Conservation (phyloP, 2,329 filamentous ascomycete genomes). For the Talaromyces verruculosus region DNA sequence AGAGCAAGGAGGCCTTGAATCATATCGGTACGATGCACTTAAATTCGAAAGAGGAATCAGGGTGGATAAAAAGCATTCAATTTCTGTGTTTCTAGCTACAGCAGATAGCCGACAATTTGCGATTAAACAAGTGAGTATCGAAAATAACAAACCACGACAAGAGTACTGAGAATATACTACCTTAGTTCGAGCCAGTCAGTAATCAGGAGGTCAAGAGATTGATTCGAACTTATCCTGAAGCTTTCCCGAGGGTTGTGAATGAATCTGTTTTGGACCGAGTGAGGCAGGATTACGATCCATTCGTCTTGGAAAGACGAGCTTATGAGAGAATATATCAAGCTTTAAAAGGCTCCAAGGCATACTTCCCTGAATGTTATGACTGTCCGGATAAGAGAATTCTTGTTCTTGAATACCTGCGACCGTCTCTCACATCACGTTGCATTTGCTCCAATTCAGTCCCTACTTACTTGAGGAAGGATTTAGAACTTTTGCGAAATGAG, state of each 20-base stretch:
- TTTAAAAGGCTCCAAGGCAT: not conserved
- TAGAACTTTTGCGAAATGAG: slow-evolving; percentile 5
- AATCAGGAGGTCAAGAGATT: not conserved
- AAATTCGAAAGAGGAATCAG: not conserved
- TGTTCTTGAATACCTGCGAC: slow-evolving; percentile 3
- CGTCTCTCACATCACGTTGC: slow-evolving; percentile 9
- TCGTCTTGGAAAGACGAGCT: slow-evolving; percentile 6
- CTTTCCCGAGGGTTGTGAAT: not conserved
- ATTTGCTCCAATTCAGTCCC: slow-evolving; percentile 12
- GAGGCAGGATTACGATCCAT: slow-evolving; percentile 11
- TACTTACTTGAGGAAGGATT: slow-evolving; percentile 2
- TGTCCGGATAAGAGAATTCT: not conserved
- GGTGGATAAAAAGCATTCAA: slow-evolving; percentile 1
- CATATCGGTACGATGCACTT: slow-evolving; percentile 3
- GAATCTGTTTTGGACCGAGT: slow-evolving; percentile 4
- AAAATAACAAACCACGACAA: not conserved
- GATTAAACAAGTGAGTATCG: slow-evolving; percentile 8
- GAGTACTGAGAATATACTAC: not conserved
- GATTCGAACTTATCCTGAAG: slow-evolving; percentile 1
- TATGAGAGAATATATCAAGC: slow-evolving; percentile 11
- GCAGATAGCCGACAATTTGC: not conserved
- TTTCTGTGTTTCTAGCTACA: slow-evolving; percentile 8
- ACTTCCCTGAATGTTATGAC: slow-evolving; percentile 4
- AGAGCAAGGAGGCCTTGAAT: not conserved
- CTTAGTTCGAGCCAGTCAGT: slow-evolving; percentile 1